Conservation (phyloP, 2,329 filamentous ascomycete genomes). For the Pestalotiopsis sp. region DNA sequence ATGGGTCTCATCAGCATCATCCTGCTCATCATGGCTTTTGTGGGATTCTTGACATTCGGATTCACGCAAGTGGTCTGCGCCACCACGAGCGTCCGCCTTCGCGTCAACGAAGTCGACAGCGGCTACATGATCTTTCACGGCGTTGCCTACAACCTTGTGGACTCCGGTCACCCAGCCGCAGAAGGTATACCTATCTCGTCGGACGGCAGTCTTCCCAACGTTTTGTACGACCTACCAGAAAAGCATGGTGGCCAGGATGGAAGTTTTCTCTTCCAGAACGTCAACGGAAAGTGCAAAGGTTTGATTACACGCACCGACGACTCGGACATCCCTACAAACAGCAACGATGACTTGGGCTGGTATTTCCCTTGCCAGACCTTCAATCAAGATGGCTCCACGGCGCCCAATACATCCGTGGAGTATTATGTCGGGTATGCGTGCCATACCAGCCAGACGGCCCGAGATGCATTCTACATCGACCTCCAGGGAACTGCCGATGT, state of each 20-base stretch:
- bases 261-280: constrained; percentile 97
- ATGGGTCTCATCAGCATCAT: constrained; percentile 97
- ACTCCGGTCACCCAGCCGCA: constrained; percentile 78
- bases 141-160: constrained; percentile 79
- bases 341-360: constrained; percentile 77
- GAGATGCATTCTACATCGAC: constrained; percentile 73
- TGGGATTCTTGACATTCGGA: constrained; percentile 95
- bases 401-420: constrained; percentile 72
- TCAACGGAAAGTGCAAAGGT: constrained; percentile 94
- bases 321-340: constrained; percentile 81
- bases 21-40: constrained; percentile 79
- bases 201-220: constrained; percentile 65
- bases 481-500: constrained; percentile 78
- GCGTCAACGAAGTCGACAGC: constrained; percentile 76
- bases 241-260: constrained; percentile 88
- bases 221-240: constrained; percentile 82
- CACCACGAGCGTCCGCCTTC: constrained; percentile 69
- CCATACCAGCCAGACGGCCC: constrained; percentile 73
- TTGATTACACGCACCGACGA: constrained; percentile 73
- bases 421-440: constrained; percentile 87
- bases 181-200: constrained; percentile 67
- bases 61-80: constrained; percentile 91
- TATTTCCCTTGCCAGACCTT: constrained; percentile 93
- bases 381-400: constrained; percentile 88
- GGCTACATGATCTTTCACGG: constrained; percentile 98